Percentiles rank a stretch among this genome's conserved stretches.
phyloP scores from a whole-genome alignment of 768 basidiomycete genomes.

The Infundibulicybe gibba region DNA sequence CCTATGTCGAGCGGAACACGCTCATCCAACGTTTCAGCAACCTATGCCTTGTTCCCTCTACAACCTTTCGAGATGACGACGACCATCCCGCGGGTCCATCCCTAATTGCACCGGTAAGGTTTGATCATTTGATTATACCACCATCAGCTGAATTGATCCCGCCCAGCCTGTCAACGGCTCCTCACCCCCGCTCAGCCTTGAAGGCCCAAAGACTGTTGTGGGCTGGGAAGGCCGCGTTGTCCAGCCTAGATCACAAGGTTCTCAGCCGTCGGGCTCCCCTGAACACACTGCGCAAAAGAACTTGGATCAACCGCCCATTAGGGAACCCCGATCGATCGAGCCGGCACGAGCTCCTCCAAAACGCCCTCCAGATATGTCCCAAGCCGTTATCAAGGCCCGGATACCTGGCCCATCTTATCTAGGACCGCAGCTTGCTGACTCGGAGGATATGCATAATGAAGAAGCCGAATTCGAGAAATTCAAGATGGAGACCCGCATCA shows the following conservation, averaged over 20 bases:
- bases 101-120: constrained; percentile 21
- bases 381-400: constrained; percentile 12
- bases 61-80: constrained; percentile 36
- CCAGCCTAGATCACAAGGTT: constrained; percentile 14
- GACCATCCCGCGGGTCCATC: constrained; percentile 23
- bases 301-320: no score
- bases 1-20: constrained; percentile 30
- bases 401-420: constrained; percentile 25
- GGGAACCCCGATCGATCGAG: neutral
- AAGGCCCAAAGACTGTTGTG: neutral
- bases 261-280: constrained; percentile 17
- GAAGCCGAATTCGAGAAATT: constrained; percentile 36
- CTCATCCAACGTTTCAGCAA: constrained; percentile 30
- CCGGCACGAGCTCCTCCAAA: constrained; percentile 10
- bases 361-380: constrained; percentile 13
- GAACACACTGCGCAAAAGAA: constrained; percentile 18
- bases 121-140: constrained; percentile 1
- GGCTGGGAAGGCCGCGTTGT: constrained; percentile 6
- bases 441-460: constrained; percentile 27
- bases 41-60: constrained; percentile 41
- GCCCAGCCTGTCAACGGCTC: no score
- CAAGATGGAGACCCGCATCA: constrained; percentile 41
- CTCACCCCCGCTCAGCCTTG: no score
- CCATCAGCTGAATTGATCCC: no score
- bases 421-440: constrained; percentile 28